Evolutionary conservation across 352 stramenopile species (phyloP).

Genomic region (Aphanomyces invadans): DNA sequence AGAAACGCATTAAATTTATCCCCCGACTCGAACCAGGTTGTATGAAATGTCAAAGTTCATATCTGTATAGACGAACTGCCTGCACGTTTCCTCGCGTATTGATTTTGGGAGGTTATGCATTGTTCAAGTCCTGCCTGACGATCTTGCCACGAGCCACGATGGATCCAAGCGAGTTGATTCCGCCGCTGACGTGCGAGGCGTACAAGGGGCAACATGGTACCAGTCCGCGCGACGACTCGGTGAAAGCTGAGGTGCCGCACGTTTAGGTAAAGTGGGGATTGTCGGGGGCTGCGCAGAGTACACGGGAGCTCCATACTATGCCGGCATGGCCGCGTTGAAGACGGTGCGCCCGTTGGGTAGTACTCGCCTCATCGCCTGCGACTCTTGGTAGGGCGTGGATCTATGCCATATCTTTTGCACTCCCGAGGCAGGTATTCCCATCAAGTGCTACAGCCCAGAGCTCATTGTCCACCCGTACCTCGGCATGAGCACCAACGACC

Average conservation of each 20-base stretch:
- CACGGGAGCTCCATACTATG: slow-evolving; percentile 96
- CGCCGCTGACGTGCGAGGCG: slow-evolving; percentile 48
- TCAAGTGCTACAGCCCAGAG: slow-evolving; percentile 97
- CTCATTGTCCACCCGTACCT: slow-evolving; percentile 90
- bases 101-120: background rate
- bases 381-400: slow-evolving; percentile 76
- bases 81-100: background rate
- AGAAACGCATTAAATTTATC: slow-evolving; percentile 1
- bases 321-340: slow-evolving; percentile 89
- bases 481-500: slow-evolving; percentile 29
- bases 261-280: slow-evolving; percentile 86
- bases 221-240: too few species aligned
- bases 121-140: too few species aligned
- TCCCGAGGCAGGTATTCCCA: slow-evolving; percentile 88
- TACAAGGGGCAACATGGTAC: slow-evolving; percentile 76
- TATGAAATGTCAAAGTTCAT: background rate
- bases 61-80: background rate
- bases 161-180: slow-evolving; percentile 35
- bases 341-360: slow-evolving; percentile 38
- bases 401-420: slow-evolving; percentile 94
- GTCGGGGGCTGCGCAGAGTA: slow-evolving; percentile 95
- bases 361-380: background rate
- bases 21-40: background rate
- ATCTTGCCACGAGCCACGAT: background rate
- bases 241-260: too few species aligned